phyloP scores from a whole-genome alignment of 73 alveolate species.

The Breviolum minutum region DNA sequence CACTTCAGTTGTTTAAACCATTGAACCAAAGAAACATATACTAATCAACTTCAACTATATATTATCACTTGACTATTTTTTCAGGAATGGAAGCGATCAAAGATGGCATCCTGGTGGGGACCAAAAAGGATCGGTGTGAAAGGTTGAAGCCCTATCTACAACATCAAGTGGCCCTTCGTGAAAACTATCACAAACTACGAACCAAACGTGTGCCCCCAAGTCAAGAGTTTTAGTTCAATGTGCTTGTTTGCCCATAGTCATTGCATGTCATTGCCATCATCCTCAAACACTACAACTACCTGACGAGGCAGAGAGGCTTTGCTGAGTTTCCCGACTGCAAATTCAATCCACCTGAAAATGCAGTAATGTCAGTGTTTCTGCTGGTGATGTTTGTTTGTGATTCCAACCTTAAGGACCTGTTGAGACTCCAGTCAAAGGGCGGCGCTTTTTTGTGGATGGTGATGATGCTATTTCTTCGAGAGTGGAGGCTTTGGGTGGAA shows the following conservation, averaged over 20 bases:
- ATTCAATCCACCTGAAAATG: no score
- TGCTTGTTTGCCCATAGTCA: no score
- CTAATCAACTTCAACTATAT: no score
- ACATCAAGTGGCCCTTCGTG: neutral
- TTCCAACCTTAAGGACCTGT: neutral
- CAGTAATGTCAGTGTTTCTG: no score
- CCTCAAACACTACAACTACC: neutral
- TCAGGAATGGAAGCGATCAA: constrained; percentile 23
- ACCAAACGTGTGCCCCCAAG: neutral
- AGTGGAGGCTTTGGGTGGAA: neutral
- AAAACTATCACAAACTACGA: neutral
- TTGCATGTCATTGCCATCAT: no score
- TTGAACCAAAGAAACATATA: neutral
- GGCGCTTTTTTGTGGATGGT: neutral
- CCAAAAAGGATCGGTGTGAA: neutral
- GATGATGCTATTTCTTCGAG: neutral
- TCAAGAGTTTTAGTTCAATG: no score
- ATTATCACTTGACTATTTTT: no score
- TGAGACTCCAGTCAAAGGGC: neutral
- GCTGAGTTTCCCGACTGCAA: neutral
- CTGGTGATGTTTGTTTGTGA: no score
- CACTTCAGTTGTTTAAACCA: neutral
- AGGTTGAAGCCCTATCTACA: neutral
- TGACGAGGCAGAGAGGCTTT: neutral
- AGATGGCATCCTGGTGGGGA: constrained; percentile 2